Evolutionary conservation across 208 protist genomes (phyloP), one percentile per base, ranked within the genome.

Genomic region (Leishmania tarentolae): DNA sequence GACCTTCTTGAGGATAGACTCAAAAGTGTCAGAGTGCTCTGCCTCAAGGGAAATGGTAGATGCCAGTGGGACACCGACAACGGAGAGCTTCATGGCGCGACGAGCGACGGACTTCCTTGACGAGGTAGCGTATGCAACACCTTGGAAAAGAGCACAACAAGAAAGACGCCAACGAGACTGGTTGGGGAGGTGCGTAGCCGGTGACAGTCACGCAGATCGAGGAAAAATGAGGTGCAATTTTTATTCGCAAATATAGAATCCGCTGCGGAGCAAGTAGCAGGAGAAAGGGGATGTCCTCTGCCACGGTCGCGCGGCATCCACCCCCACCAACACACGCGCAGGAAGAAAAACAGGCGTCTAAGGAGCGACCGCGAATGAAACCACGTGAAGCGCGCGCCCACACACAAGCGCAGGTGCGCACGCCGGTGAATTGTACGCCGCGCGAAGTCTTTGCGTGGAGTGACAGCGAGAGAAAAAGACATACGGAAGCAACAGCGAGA

Each of bases 1-100:
- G 72, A 92, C 87, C 37, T 88, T 86, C 31, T 86, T 76, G 73
- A 92, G 87, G 35, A 94, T 89, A 44, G 89, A 84, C 61, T 83
- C 74, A 76, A 96, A 92, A 17, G 57, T 79, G 53, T 86, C 87
- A 35, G 82, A 82, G 77, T 85, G 68, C n/a, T 89, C 80, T 35
- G 81, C 86, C 37, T 96, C 88, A 3, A 94, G 44, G 59, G 69
- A 71, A 53, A 92, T 69, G 56, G 69, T 87, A 40, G 79, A 81
- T 63, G 82, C 74, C 35, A 92, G 80, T 8, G 86, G 86, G 21
- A 79, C 84, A 46, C 88, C 91, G 0, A 93, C 76, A 47, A 95
- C 80, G 46, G 85, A 69, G 61, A 95, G 83, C 79, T 88, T 91
- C 90, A 95, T 93, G 7, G 28, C 40, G 42, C 42, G 5, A 50